Evolutionary conservation across 805 yeast species (phyloP).

Genomic region (Scheffersomyces lignosus): DNA sequence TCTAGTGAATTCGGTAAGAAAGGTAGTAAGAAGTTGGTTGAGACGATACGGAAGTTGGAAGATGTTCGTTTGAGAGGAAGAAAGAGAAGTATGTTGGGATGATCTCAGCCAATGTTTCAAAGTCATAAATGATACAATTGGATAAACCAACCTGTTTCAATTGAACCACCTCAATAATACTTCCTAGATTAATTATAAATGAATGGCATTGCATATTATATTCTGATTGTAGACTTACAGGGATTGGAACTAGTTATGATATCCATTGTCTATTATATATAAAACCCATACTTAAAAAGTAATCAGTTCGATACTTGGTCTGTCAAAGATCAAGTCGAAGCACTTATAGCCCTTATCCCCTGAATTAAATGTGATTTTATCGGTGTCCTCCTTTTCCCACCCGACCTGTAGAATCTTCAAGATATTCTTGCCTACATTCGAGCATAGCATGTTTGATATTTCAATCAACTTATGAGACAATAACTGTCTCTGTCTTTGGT

Average conservation of each 20-base stretch:
- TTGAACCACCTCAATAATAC: too few species aligned
- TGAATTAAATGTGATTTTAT: constrained; percentile 1
- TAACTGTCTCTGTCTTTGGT: constrained; percentile 2
- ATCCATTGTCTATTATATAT: not conserved
- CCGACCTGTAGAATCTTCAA: constrained; percentile 4
- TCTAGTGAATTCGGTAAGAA: constrained; percentile 25
- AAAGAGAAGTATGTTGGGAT: constrained; percentile 91
- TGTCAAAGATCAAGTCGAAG: constrained; percentile 12
- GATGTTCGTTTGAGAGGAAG: constrained; percentile 91
- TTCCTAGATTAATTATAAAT: not conserved
- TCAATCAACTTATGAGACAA: constrained; percentile 2
- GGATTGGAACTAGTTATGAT: too few species aligned
- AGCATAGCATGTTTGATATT: constrained; percentile 3
- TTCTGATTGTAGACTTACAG: too few species aligned
- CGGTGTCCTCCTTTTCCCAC: constrained; percentile 9
- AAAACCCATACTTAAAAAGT: constrained; percentile 5
- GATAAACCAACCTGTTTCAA: too few species aligned
- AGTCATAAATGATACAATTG: too few species aligned
- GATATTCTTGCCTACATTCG: constrained; percentile 10
- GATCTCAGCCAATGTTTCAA: too few species aligned
- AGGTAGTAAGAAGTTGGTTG: constrained; percentile 46
- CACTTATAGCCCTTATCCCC: constrained; percentile 11
- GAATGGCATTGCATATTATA: not conserved
- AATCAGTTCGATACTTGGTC: constrained; percentile 7
- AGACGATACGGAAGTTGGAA: constrained; percentile 63